Evolutionary conservation across 2,329 filamentous ascomycete genomes (phyloP).

Genomic region (Chrysoporthe cubensis): DNA sequence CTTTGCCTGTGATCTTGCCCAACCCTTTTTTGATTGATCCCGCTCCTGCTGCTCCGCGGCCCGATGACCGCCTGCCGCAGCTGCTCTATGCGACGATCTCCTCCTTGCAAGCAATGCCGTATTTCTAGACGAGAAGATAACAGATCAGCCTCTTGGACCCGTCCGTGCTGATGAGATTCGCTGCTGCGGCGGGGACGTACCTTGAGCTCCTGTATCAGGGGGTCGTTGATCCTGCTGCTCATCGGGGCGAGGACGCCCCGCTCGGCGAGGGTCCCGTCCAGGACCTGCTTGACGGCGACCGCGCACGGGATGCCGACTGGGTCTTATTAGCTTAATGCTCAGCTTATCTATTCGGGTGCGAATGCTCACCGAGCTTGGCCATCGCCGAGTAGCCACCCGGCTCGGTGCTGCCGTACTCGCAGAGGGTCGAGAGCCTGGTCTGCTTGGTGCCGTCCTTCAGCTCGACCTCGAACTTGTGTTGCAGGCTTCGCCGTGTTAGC

Average conservation of each 20-base stretch:
- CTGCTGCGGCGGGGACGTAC: constrained; percentile 33
- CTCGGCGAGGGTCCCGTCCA: constrained; percentile 74
- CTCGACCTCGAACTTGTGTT: constrained; percentile 20
- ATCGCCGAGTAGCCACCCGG: constrained; percentile 11
- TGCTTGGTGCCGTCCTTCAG: constrained; percentile 12
- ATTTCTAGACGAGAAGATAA: not conserved
- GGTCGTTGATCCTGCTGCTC: constrained; percentile 70
- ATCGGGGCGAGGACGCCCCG: constrained; percentile 80
- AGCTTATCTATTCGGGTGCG: too few species aligned
- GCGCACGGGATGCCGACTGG: constrained; percentile 44
- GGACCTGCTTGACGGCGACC: constrained; percentile 76
- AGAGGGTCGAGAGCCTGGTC: constrained; percentile 14
- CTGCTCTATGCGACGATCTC: constrained; percentile 4
- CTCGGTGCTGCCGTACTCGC: constrained; percentile 17
- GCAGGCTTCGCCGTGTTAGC: constrained; percentile 73
- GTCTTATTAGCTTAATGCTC: not conserved
- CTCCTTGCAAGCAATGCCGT: constrained; percentile 11
- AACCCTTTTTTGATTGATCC: not conserved
- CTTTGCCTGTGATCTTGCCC: too few species aligned
- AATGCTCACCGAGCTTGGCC: constrained; percentile 12
- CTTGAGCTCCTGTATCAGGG: constrained; percentile 77
- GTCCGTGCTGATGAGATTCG: not conserved
- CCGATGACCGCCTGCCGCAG: not conserved
- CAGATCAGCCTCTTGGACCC: not conserved
- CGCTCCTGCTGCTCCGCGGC: not conserved